Percentiles rank a stretch among this genome's conserved stretches.
Evolutionary conservation across 2,329 filamentous ascomycete species (phyloP).

Genomic region (Phaeophleospora eucalypticola): DNA sequence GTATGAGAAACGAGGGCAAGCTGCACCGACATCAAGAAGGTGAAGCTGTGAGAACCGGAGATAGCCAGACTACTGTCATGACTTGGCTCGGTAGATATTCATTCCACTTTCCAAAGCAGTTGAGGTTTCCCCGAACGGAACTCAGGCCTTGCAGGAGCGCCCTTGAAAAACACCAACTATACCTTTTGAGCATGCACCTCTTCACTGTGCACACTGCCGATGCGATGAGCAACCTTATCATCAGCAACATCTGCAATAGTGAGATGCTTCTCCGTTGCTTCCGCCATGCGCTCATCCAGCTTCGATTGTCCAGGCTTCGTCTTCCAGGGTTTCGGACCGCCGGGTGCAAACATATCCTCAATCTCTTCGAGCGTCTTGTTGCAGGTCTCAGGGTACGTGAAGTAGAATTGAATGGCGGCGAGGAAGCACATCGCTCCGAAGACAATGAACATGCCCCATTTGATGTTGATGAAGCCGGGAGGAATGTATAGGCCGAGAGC

Average conservation of each 20-base stretch:
- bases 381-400: conserved; percentile 42
- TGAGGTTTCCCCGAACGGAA: too few species aligned
- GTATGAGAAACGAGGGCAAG: too few species aligned
- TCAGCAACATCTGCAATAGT: conserved; percentile 15
- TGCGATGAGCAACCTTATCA: not conserved
- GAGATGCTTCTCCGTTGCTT: conserved; percentile 19
- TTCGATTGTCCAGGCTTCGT: conserved; percentile 35
- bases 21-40: too few species aligned
- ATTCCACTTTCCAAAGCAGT: too few species aligned
- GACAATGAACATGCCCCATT: conserved; percentile 51
- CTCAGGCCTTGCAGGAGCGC: too few species aligned
- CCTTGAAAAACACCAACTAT: too few species aligned
- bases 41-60: too few species aligned
- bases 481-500: conserved; percentile 57
- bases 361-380: conserved; percentile 39
- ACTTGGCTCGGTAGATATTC: too few species aligned
- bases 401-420: conserved; percentile 44
- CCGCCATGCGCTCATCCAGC: conserved; percentile 26
- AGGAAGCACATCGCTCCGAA: conserved; percentile 48
- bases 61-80: too few species aligned
- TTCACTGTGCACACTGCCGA: not conserved
- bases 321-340: conserved; percentile 35
- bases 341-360: conserved; percentile 36
- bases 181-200: conserved; percentile 4
- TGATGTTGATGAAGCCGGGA: conserved; percentile 56